A percentile compares a stretch with the other conserved stretches of the same genome.
phyloP scores from a whole-genome alignment of 371 early-diverging fungal species.

The Mucor piriformis region DNA sequence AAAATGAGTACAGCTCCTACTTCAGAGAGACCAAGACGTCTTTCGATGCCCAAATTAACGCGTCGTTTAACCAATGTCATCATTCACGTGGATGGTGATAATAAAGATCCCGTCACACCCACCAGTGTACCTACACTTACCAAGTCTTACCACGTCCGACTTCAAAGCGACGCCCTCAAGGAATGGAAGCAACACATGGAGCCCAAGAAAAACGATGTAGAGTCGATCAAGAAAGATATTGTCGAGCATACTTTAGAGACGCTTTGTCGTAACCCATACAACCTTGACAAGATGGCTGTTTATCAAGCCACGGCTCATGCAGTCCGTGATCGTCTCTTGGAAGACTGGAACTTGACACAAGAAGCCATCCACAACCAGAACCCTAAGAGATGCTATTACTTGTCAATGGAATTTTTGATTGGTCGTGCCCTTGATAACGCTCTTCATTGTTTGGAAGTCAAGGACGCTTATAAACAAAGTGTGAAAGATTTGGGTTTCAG shows the following conservation, averaged over 20 bases:
- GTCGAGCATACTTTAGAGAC: slow-evolving; percentile 81
- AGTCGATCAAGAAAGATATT: slow-evolving; percentile 44
- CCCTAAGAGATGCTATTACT: slow-evolving; percentile 91
- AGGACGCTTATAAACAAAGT: slow-evolving; percentile 68
- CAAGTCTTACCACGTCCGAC: slow-evolving; percentile 21
- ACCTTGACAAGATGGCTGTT: slow-evolving; percentile 81
- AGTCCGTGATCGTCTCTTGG: slow-evolving; percentile 86
- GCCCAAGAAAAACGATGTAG: slow-evolving; percentile 17
- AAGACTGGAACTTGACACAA: slow-evolving; percentile 89
- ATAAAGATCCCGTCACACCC: slow-evolving; percentile 19
- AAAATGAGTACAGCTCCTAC: slow-evolving; percentile 26
- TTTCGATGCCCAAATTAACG: slow-evolving; percentile 38
- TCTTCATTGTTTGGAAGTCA: slow-evolving; percentile 78
- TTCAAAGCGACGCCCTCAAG: slow-evolving; percentile 8
- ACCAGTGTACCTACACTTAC: slow-evolving; percentile 24
- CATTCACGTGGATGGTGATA: slow-evolving; percentile 27
- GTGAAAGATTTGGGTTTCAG: slow-evolving; percentile 79
- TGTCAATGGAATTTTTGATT: slow-evolving; percentile 92
- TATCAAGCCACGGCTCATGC: slow-evolving; percentile 87
- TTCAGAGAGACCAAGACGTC: slow-evolving; percentile 27
- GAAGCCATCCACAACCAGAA: slow-evolving; percentile 53
- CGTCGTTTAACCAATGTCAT: slow-evolving; percentile 34
- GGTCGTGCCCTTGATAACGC: slow-evolving; percentile 94
- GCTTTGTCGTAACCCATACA: slow-evolving; percentile 76
- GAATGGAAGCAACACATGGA: slow-evolving; percentile 16